Evolutionary conservation across 129 eudicot genomes (phyloP).

Genomic region (Scalesia atractyloides): DNA sequence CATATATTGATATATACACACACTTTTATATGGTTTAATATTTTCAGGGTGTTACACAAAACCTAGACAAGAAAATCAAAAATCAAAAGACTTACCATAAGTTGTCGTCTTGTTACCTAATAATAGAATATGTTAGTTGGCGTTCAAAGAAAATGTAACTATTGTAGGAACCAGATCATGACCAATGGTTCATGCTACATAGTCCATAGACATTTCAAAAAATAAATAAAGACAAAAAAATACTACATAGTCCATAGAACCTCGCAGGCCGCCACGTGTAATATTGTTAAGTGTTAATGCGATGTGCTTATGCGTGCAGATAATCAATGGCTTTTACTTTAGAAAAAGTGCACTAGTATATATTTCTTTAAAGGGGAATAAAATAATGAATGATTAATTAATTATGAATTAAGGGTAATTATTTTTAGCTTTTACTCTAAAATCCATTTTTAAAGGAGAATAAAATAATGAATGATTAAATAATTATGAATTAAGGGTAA

Average conservation of each 20-base stretch:
- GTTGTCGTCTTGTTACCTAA: too few relatives aligned
- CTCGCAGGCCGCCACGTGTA: not conserved
- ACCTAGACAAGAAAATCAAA: too few relatives aligned
- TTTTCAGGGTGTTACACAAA: too few relatives aligned
- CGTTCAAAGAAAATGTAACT: too few relatives aligned
- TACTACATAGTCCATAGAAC: constrained; percentile 22
- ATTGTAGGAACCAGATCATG: too few relatives aligned
- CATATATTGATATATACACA: too few relatives aligned
- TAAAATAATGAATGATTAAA: not conserved
- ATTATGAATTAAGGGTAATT: not conserved
- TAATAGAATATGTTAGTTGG: too few relatives aligned
- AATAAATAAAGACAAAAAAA: too few relatives aligned
- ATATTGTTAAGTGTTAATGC: not conserved
- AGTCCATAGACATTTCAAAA: too few relatives aligned
- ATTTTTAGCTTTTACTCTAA: not conserved
- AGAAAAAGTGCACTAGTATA: not conserved
- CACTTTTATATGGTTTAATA: too few relatives aligned
- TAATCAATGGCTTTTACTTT: constrained; percentile 1
- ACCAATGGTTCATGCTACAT: too few relatives aligned
- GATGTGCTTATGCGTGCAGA: constrained; percentile 5
- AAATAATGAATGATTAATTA: not conserved
- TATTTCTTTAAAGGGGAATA: not conserved
- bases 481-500: not conserved
- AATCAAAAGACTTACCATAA: too few relatives aligned
- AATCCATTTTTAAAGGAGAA: not conserved